A percentile compares a stretch with the other conserved stretches of the same genome.
Evolutionary conservation across 306 rosid genomes (phyloP).

Genomic region (Quercus robur): DNA sequence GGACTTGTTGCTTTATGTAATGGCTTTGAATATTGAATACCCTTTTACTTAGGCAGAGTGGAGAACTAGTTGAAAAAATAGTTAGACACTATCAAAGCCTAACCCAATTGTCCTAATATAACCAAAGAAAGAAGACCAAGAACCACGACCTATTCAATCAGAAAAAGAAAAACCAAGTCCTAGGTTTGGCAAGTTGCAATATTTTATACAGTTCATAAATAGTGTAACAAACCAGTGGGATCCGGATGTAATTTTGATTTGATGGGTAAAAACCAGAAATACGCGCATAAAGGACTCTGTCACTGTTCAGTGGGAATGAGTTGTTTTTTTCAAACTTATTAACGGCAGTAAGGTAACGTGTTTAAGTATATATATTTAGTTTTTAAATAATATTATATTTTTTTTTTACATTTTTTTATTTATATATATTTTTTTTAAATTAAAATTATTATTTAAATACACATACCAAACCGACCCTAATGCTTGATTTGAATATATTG

Average conservation of each 20-base stretch:
- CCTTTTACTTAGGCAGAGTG: not conserved
- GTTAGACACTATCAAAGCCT: not conserved
- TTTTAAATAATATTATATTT: too few species aligned
- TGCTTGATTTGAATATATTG: too few species aligned
- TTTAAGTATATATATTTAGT: too few species aligned
- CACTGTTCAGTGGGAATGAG: too few species aligned
- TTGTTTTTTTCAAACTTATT: too few species aligned
- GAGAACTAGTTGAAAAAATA: not conserved
- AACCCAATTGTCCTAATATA: not conserved
- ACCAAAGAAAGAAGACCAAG: not conserved
- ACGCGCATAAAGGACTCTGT: too few species aligned
- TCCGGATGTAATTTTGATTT: too few species aligned
- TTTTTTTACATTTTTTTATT: too few species aligned
- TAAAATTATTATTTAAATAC: too few species aligned
- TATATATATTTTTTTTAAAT: too few species aligned
- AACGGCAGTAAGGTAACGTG: too few species aligned
- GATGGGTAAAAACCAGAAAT: too few species aligned
- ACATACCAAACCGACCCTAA: accelerated
- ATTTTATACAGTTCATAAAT: not conserved
- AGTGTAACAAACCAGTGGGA: not conserved
- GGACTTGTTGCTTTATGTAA: not conserved
- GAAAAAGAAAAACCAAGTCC: not conserved
- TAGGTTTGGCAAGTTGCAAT: not conserved
- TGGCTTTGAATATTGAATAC: not conserved
- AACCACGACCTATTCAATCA: not conserved